Conservation (phyloP, 2,329 filamentous ascomycete species). For the Cladophialophora yegresii region DNA sequence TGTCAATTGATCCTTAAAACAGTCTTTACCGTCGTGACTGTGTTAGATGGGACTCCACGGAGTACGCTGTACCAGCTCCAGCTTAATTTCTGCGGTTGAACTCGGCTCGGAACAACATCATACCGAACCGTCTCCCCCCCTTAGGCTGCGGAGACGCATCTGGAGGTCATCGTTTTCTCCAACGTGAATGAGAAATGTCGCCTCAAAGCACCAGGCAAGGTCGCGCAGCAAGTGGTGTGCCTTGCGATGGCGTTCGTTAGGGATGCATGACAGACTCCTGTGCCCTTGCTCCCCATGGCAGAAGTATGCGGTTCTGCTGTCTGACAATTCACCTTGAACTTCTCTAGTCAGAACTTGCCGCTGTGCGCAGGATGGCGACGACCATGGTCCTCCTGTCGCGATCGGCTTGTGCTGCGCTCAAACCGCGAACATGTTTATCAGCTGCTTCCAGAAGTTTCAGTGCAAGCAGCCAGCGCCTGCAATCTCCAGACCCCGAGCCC, state of each 20-base stretch:
- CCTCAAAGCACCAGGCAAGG: neutral
- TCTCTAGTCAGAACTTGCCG: neutral
- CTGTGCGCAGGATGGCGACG: constrained; percentile 15
- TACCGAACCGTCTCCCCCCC: neutral
- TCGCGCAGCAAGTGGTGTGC: neutral
- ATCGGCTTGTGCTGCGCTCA: constrained; percentile 19
- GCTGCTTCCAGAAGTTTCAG: constrained; percentile 13
- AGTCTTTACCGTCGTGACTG: too few relatives aligned
- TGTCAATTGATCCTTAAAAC: too few relatives aligned
- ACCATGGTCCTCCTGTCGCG: constrained; percentile 3
- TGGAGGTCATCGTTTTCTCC: too few relatives aligned
- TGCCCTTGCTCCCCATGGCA: neutral
- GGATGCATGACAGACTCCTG: neutral
- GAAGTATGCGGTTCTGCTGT: neutral
- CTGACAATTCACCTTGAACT: neutral
- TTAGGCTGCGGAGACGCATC: neutral
- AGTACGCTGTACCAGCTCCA: too few relatives aligned
- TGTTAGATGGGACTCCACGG: too few relatives aligned
- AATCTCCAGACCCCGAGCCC: neutral
- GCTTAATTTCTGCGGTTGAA: neutral
- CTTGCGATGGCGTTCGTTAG: neutral
- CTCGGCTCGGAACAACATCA: neutral
- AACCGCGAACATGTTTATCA: neutral
- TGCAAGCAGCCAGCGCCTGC: neutral
- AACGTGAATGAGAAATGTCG: neutral